These are phyloP conservation scores for Linum trigynum DNA, from an alignment of 345 rosid species.

Conservation along the genomic window DNA sequence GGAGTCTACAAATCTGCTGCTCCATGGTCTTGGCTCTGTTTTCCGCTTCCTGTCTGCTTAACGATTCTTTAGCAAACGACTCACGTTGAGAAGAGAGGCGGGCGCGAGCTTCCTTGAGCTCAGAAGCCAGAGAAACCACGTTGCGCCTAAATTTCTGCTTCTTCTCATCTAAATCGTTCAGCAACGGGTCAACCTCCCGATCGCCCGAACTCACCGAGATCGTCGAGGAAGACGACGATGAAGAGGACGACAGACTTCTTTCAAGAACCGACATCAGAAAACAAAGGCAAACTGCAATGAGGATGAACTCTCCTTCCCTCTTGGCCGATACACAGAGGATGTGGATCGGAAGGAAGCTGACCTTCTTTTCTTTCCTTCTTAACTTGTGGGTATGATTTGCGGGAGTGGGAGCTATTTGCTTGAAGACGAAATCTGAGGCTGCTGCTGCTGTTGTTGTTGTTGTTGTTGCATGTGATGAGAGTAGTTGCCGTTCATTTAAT, in stretches of 20 bases:
- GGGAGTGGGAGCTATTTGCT: slow-evolving; percentile 10
- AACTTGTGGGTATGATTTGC: slow-evolving; percentile 9
- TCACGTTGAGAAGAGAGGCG: slow-evolving; percentile 65
- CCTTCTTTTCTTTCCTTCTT: not conserved
- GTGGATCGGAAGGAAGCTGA: not conserved
- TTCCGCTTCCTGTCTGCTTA: slow-evolving; percentile 80
- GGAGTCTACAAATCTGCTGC: slow-evolving; percentile 39
- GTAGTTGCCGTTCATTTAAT: slow-evolving; percentile 23
- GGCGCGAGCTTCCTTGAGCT: slow-evolving; percentile 65
- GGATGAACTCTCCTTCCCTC: not conserved
- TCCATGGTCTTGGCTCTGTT: slow-evolving; percentile 61
- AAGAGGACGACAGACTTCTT: slow-evolving; percentile 17
- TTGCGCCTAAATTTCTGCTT: slow-evolving; percentile 73
- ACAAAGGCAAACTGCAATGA: not conserved
- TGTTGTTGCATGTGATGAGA: slow-evolving; percentile 41
- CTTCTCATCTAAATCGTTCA: slow-evolving; percentile 88
- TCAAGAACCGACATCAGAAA: slow-evolving; percentile 34
- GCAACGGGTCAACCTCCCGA: slow-evolving; percentile 59
- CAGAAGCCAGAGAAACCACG: slow-evolving; percentile 78
- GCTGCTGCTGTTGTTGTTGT: no score
- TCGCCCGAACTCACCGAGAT: not conserved
- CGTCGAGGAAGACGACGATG: slow-evolving; percentile 10
- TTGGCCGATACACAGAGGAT: not conserved
- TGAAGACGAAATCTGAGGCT: slow-evolving; percentile 16
- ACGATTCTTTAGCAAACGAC: slow-evolving; percentile 56